These are phyloP conservation scores for Flaveria trinervia DNA, from an alignment of 129 eudicot genomes.

Conservation along the genomic window DNA sequence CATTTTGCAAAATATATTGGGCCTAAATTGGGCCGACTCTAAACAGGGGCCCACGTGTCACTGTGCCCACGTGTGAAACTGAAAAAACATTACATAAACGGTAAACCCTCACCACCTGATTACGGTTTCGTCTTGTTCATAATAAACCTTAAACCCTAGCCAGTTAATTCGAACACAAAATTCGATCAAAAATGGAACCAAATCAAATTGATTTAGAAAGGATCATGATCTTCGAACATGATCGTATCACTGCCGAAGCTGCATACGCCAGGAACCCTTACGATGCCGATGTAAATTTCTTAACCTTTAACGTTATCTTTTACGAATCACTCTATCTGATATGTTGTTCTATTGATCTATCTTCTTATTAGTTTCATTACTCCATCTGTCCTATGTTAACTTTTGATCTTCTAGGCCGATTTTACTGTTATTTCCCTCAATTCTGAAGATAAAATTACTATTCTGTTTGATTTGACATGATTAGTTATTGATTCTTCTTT, in stretches of 20 bases:
- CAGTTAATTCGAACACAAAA: background rate
- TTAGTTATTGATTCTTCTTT: background rate
- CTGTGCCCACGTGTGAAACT: slow-evolving; percentile 5
- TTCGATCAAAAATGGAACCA: slow-evolving; percentile 35
- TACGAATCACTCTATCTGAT: too few species aligned
- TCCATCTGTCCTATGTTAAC: too few species aligned
- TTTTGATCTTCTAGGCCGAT: too few species aligned
- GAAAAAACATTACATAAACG: slow-evolving; percentile 7
- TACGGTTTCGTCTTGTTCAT: too few species aligned
- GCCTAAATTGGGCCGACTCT: too few species aligned
- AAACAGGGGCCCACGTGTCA: too few species aligned
- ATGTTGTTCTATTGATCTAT: background rate
- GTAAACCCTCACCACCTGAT: slow-evolving; percentile 2
- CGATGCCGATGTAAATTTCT: slow-evolving; percentile 61
- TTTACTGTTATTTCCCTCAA: too few species aligned
- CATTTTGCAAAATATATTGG: background rate
- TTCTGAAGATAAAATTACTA: too few species aligned
- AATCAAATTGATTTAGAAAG: slow-evolving; percentile 54
- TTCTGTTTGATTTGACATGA: too few species aligned
- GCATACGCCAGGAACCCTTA: slow-evolving; percentile 60
- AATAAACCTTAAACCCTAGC: slow-evolving; percentile 28
- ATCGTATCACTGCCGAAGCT: slow-evolving; percentile 71
- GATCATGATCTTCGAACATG: slow-evolving; percentile 71
- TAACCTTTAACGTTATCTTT: background rate
- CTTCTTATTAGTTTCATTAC: too few species aligned